Evolutionary conservation across 345 rosid genomes (phyloP), one percentile per base, ranked within the genome.

Genomic region (Linum trigynum): DNA sequence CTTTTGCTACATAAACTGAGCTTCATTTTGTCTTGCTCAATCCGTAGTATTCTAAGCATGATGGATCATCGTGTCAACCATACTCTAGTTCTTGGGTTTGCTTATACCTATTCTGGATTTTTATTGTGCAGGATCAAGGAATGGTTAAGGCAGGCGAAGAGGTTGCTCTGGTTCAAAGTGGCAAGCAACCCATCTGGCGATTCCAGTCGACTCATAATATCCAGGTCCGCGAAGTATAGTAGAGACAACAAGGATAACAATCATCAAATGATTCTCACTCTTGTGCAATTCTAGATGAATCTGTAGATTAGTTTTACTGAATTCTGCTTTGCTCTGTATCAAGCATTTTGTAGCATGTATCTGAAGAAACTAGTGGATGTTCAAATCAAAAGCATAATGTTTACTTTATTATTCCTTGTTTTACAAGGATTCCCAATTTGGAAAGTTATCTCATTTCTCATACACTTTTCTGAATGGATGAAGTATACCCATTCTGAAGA

Each of bases 81-180:
- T 43, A 43, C 50, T 43, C 50, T 43, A 43, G 50, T 43, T 43
- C 50, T 11, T 5, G 50, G 50, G 53, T 10, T 48, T 48, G 9
- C 57, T 53, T 48, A 63, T 12, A 35, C 17, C 61, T 14, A 39
- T 41, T 8, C 38, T 5, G 66, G 61, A 55, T 55, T 58, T 62
- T 39, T 67, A 15, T 23, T 75, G 45, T 55, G 64, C 92, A 91
- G 99, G 77, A 83, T 57, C 96, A 90, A 82, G 97, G 97, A 51
- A 85, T 91, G 99, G 91, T 94, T 59, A 91, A 85, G 78, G 81
- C 82, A 68, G 99, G 95, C 71, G 97, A 94, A 78, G 97, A 94
- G 78, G 83, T 94, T 38, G 96, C 96, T 0, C 89, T 91, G 45
- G 80, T 94, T 61, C 96, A 84, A 81, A 94, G 99, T 61, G 99